Conservation (phyloP, 805 yeast genomes). For the Metschnikowia reukaufii region DNA sequence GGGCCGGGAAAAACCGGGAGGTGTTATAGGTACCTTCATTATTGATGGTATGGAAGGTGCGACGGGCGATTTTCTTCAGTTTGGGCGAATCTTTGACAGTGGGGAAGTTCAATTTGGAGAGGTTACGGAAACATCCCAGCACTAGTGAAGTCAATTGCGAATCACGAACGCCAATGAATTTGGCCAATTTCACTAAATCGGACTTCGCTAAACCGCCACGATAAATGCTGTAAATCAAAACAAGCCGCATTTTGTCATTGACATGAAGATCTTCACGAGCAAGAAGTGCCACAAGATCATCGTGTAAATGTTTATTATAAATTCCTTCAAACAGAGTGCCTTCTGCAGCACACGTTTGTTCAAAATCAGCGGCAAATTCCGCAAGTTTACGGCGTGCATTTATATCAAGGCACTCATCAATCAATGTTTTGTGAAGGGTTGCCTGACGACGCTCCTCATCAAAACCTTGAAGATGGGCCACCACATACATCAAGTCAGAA, state of each 20-base stretch:
- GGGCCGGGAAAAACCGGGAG: conserved; percentile 71
- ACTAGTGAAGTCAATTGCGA: conserved; percentile 56
- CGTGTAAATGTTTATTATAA: conserved; percentile 58
- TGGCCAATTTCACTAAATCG: conserved; percentile 70
- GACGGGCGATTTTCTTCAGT: conserved; percentile 47
- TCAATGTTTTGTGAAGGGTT: conserved; percentile 57
- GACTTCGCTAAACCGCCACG: conserved; percentile 77
- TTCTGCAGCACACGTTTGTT: conserved; percentile 75
- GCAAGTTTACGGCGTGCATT: conserved; percentile 61
- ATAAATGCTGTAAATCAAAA: conserved; percentile 72
- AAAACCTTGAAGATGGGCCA: conserved; percentile 66
- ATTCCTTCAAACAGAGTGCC: conserved; percentile 71
- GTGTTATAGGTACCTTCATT: conserved; percentile 57
- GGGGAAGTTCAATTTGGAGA: conserved; percentile 54
- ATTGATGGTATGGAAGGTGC: conserved; percentile 56
- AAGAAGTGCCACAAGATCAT: conserved; percentile 57
- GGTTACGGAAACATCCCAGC: conserved; percentile 47
- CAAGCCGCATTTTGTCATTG: conserved; percentile 71
- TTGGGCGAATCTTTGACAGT: conserved; percentile 44
- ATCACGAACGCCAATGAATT: conserved; percentile 48
- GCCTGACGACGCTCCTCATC: conserved; percentile 64
- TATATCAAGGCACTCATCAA: conserved; percentile 62
- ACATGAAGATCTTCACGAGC: conserved; percentile 48
- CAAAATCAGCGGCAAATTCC: conserved; percentile 74
- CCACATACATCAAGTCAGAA: conserved; percentile 71